A percentile compares a stretch with the other conserved stretches of the same genome.
phyloP scores from a whole-genome alignment of 1,284 basidiomycete genomes.

The Omphalotus olearius region DNA sequence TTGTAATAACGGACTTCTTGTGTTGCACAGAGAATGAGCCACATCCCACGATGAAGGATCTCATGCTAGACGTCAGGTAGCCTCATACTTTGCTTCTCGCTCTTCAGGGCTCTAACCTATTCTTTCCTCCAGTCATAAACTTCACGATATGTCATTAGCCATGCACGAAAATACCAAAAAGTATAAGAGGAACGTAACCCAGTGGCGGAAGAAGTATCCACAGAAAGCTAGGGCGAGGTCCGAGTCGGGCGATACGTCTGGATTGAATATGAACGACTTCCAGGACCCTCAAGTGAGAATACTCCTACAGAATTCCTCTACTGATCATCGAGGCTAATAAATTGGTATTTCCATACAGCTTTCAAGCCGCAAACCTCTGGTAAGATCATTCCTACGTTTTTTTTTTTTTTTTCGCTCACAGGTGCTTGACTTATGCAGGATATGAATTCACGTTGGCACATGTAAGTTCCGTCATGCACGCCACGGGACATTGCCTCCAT shows the following conservation, averaged over 20 bases:
- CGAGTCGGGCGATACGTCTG: conserved; percentile 5
- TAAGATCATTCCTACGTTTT: no score
- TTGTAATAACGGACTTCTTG: background rate
- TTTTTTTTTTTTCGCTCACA: no score
- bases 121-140: conserved; percentile 1
- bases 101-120: background rate
- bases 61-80: conserved; percentile 23
- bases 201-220: conserved; percentile 1
- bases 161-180: conserved; percentile 11
- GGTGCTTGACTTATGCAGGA: no score
- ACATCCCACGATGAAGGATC: conserved; percentile 19
- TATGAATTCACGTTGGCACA: no score
- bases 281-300: conserved; percentile 15
- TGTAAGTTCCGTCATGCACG: no score
- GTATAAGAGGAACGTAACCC: conserved; percentile 7
- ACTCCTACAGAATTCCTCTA: no score
- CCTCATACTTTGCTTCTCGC: background rate
- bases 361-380: no score
- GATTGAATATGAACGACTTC: conserved; percentile 15
- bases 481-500: no score
- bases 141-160: conserved; percentile 8
- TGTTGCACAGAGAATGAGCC: conserved; percentile 15
- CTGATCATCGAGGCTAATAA: no score
- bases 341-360: no score
- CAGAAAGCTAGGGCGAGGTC: background rate